Evolutionary conservation across 1,284 basidiomycete species (phyloP).

Genomic region (Tylopilus orsonianus): DNA sequence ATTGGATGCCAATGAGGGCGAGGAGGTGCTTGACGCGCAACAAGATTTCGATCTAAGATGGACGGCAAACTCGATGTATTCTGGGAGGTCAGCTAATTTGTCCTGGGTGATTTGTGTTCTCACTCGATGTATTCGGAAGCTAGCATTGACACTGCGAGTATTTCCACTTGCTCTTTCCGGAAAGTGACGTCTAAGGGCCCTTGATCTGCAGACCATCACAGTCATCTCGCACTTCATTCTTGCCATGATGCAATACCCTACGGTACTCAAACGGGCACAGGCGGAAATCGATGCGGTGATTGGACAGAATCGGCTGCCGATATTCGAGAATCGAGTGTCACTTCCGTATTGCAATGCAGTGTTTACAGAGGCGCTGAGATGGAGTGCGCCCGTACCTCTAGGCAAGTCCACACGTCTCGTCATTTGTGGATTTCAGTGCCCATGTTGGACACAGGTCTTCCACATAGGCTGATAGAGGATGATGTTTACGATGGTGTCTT

Average conservation of each 20-base stretch:
- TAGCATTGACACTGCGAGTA: constrained; percentile 59
- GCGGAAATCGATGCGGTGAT: constrained; percentile 56
- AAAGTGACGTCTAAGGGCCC: neutral
- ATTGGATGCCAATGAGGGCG: constrained; percentile 39
- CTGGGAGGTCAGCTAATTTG: constrained; percentile 30
- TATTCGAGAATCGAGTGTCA: constrained; percentile 45
- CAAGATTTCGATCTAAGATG: constrained; percentile 65
- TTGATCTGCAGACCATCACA: constrained; percentile 43
- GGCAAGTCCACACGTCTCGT: constrained; percentile 34
- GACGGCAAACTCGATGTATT: constrained; percentile 76
- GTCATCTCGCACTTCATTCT: constrained; percentile 56
- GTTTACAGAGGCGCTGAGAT: constrained; percentile 48
- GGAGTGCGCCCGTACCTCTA: constrained; percentile 52
- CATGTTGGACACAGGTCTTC: constrained; percentile 35
- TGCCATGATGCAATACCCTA: constrained; percentile 55
- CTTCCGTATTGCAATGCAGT: constrained; percentile 53
- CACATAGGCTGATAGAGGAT: constrained; percentile 49
- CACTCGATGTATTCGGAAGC: constrained; percentile 22
- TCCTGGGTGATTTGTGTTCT: neutral
- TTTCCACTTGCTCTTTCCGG: neutral
- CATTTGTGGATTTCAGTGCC: neutral
- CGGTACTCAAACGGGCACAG: constrained; percentile 49
- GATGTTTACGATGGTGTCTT: constrained; percentile 47
- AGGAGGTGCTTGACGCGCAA: constrained; percentile 31
- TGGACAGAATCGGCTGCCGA: constrained; percentile 49